A percentile compares a stretch with the other conserved stretches of the same genome.
Conservation (phyloP, 2,329 filamentous ascomycete species). For the Parascedosporium putredinis region DNA sequence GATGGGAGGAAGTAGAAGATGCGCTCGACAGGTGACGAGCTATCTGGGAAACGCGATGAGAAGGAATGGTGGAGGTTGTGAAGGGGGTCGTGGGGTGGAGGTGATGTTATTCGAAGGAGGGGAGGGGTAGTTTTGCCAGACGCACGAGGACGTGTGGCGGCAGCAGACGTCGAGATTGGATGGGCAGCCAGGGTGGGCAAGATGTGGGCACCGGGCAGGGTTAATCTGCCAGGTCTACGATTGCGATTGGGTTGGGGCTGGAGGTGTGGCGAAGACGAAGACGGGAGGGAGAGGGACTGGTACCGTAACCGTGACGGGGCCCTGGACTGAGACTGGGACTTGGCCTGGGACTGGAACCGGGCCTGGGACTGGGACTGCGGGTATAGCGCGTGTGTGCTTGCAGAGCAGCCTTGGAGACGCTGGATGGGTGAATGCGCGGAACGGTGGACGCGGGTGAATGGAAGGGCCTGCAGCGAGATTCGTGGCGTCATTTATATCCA, state of each 20-base stretch:
- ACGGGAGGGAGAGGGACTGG: too few relatives aligned
- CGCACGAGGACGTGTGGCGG: not conserved
- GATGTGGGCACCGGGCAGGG: not conserved
- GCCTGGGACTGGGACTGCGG: not conserved
- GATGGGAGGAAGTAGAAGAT: not conserved
- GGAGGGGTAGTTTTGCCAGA: conserved; percentile 8
- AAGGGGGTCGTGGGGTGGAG: conserved; percentile 1
- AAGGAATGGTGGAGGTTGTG: conserved; percentile 7
- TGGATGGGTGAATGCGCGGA: not conserved
- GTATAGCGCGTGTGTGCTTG: not conserved
- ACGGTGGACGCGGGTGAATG: not conserved
- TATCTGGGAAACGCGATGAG: conserved; percentile 7
- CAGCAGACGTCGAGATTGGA: conserved; percentile 1
- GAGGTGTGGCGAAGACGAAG: not conserved
- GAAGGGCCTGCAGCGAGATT: conserved; percentile 1
- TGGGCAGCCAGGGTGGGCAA: conserved; percentile 5
- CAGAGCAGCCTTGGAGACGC: not conserved
- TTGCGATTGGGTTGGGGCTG: conserved; percentile 1
- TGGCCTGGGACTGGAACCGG: not conserved
- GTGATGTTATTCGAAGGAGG: not conserved
- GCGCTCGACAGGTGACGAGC: conserved; percentile 7
- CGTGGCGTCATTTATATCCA: conserved; percentile 4
- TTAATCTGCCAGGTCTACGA: not conserved
- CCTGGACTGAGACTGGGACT: too few relatives aligned
- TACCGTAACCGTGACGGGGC: too few relatives aligned